Evolutionary conservation across 768 basidiomycete genomes (phyloP).

Genomic region (Russula earlei): DNA sequence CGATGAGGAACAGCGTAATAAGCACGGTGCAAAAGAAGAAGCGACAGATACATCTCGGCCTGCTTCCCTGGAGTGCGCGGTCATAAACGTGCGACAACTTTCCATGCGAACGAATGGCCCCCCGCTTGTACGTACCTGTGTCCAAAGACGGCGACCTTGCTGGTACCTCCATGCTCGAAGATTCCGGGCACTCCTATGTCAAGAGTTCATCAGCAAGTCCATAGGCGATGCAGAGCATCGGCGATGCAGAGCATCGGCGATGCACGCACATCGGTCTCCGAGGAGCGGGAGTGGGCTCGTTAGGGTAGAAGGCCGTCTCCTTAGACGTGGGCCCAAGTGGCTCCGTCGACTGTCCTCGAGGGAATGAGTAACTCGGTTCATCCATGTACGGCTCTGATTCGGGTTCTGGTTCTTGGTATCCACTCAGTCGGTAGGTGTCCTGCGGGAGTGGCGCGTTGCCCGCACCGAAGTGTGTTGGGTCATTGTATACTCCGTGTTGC

Average conservation of each 20-base stretch:
- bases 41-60: slow-evolving; percentile 51
- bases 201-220: neutral
- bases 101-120: neutral
- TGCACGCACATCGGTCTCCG: neutral
- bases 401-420: slow-evolving; percentile 20
- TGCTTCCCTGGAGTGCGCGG: slow-evolving; percentile 49
- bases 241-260: neutral
- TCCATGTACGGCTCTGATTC: slow-evolving; percentile 21
- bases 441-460: slow-evolving; percentile 33
- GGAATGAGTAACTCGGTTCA: slow-evolving; percentile 17
- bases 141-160: slow-evolving; percentile 18
- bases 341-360: neutral
- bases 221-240: neutral
- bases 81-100: slow-evolving; percentile 4
- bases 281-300: neutral
- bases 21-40: slow-evolving; percentile 73
- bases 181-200: slow-evolving; percentile 3
- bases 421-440: slow-evolving; percentile 44
- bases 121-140: slow-evolving; percentile 5
- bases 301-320: neutral
- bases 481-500: slow-evolving; percentile 3
- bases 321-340: neutral
- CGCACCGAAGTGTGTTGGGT: slow-evolving; percentile 39
- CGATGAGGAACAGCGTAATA: slow-evolving; percentile 50
- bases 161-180: slow-evolving; percentile 16